Evolutionary conservation across 805 yeast species (phyloP).

Genomic region (Starmerella khaoyaiensis): DNA sequence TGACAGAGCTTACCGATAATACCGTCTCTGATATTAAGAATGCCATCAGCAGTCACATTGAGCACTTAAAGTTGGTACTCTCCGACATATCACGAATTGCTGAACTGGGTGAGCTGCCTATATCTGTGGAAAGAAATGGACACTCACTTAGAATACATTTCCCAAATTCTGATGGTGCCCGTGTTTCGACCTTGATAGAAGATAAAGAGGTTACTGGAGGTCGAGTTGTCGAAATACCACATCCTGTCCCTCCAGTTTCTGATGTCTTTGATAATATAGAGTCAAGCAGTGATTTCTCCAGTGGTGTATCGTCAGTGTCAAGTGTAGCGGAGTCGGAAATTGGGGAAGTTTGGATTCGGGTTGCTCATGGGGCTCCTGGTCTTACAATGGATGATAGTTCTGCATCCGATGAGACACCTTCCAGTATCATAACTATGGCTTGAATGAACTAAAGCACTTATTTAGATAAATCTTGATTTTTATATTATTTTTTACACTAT

Average conservation of each 20-base stretch:
- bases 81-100: conserved; percentile 37
- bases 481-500: too few relatives aligned
- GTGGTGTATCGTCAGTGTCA: not conserved
- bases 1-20: conserved; percentile 34
- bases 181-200: conserved; percentile 42
- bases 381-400: conserved; percentile 4
- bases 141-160: conserved; percentile 43
- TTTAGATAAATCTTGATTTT: too few relatives aligned
- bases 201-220: conserved; percentile 53
- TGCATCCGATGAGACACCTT: not conserved
- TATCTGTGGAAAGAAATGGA: conserved; percentile 33
- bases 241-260: not conserved
- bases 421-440: not conserved
- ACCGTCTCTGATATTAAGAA: conserved; percentile 31
- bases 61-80: conserved; percentile 32
- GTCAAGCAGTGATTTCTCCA: not conserved
- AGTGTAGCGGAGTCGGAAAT: not conserved
- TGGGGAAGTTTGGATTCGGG: conserved; percentile 4
- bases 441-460: too few relatives aligned
- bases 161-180: conserved; percentile 52
- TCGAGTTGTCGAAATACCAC: conserved; percentile 29
- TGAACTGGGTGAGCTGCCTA: conserved; percentile 51
- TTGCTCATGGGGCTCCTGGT: conserved; percentile 1
- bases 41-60: conserved; percentile 25
- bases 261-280: conserved; percentile 3